Evolutionary conservation across 2,329 filamentous ascomycete genomes (phyloP).

Genomic region (Aspergillus pseudoglaucus): DNA sequence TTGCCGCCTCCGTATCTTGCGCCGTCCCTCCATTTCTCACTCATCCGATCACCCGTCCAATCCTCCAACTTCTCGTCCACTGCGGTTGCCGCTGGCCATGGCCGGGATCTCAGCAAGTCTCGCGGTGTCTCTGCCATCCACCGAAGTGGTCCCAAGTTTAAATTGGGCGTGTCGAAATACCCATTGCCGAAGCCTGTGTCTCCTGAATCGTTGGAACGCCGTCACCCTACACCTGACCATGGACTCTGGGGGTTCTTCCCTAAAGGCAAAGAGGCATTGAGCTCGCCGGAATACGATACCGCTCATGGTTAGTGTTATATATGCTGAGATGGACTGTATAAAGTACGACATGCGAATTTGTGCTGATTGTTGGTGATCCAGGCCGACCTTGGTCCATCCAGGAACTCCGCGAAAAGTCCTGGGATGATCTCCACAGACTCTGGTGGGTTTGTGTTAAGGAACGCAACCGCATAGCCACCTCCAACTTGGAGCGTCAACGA

Average conservation of each 20-base stretch:
- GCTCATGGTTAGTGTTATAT: constrained; percentile 53
- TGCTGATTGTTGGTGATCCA: constrained; percentile 23
- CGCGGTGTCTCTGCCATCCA: constrained; percentile 79
- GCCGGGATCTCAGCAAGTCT: constrained; percentile 68
- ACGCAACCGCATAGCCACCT: constrained; percentile 80
- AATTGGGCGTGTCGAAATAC: constrained; percentile 66
- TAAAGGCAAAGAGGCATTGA: constrained; percentile 59
- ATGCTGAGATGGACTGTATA: not conserved
- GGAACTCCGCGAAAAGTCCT: constrained; percentile 82
- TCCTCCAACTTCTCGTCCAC: constrained; percentile 49
- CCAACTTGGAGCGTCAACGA: constrained; percentile 60
- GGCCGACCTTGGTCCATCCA: constrained; percentile 75
- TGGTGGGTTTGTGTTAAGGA: constrained; percentile 96
- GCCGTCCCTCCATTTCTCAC: constrained; percentile 34
- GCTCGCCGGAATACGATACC: constrained; percentile 63
- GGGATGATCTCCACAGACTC: constrained; percentile 83
- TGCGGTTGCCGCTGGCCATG: constrained; percentile 41
- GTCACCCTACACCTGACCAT: constrained; percentile 63
- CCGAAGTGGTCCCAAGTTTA: constrained; percentile 66
- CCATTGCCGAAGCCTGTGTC: constrained; percentile 67
- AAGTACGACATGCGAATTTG: not conserved
- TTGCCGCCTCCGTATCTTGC: constrained; percentile 41
- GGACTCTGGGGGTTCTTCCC: constrained; percentile 92
- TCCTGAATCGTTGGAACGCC: constrained; percentile 42
- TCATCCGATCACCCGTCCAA: constrained; percentile 25